Evolutionary conservation across 208 protist genomes (phyloP).

Genomic region (Lotmaria passim): DNA sequence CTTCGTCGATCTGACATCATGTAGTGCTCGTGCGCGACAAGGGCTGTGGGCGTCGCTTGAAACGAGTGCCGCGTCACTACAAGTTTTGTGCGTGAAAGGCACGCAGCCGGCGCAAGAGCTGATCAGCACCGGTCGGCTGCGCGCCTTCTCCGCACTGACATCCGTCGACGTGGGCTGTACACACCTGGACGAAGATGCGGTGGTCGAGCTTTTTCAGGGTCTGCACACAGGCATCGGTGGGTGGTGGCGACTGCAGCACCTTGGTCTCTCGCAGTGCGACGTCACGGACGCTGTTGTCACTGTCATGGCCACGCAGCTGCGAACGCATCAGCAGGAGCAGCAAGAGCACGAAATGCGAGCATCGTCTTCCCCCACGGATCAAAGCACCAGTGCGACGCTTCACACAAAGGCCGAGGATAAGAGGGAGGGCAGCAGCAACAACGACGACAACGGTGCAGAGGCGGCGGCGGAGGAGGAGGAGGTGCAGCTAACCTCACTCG

Average conservation of each 20-base stretch:
- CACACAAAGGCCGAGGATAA: too few species aligned
- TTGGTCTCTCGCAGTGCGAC: conserved; percentile 63
- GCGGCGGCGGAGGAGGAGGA: conserved; percentile 7
- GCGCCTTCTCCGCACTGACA: conserved; percentile 21
- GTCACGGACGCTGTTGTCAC: conserved; percentile 44
- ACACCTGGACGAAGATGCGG: conserved; percentile 34
- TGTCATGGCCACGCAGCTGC: conserved; percentile 30
- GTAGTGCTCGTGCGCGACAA: conserved; percentile 28
- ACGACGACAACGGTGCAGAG: conserved; percentile 10
- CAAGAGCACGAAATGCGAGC: not conserved
- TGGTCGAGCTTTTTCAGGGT: conserved; percentile 36
- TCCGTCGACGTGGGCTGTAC: conserved; percentile 57
- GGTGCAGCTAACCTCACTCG: conserved; percentile 39
- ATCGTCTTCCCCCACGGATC: not conserved
- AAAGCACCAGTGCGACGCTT: too few species aligned
- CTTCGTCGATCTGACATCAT: conserved; percentile 37
- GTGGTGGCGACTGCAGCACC: conserved; percentile 55
- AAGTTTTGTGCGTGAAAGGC: conserved; percentile 47
- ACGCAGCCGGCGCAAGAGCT: conserved; percentile 35
- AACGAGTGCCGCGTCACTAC: conserved; percentile 25
- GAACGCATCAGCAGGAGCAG: not conserved
- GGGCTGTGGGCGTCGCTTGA: conserved; percentile 32
- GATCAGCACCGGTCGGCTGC: conserved; percentile 23
- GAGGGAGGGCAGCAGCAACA: conserved; percentile 5
- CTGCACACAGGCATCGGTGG: conserved; percentile 47